Evolutionary conservation across 495 filamentous ascomycete genomes (phyloP).

Genomic region (Lophium mytilinum): DNA sequence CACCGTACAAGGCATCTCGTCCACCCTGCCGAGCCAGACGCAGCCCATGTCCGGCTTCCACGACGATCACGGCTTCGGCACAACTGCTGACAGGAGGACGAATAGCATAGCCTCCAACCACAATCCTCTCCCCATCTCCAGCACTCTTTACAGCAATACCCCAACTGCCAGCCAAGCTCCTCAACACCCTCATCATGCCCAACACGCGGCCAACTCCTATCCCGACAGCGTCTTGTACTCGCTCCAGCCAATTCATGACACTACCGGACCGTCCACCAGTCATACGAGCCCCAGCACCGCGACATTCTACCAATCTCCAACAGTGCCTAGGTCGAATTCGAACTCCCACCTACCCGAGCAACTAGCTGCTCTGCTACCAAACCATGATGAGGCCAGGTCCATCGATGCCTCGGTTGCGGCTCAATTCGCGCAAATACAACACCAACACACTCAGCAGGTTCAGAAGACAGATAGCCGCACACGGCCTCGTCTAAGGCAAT

Average conservation of each 20-base stretch:
- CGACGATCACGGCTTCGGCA: conserved; percentile 5
- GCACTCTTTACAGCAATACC: too few relatives aligned
- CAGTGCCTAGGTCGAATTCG: conserved; percentile 11
- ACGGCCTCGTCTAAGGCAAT: conserved; percentile 6
- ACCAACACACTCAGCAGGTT: not conserved
- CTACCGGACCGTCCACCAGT: not conserved
- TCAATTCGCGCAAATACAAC: conserved; percentile 3
- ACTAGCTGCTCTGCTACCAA: conserved; percentile 11
- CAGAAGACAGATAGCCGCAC: not conserved
- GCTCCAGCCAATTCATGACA: conserved; percentile 1
- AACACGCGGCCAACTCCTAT: not conserved
- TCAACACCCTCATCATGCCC: not conserved
- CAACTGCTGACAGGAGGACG: not conserved
- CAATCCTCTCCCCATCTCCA: not conserved
- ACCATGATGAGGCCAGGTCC: conserved; percentile 12
- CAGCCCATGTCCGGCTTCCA: conserved; percentile 11
- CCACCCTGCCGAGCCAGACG: conserved; percentile 18
- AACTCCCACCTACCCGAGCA: conserved; percentile 12
- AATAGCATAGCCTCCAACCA: conserved; percentile 5
- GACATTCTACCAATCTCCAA: conserved; percentile 5
- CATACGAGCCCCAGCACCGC: not conserved
- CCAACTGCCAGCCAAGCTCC: not conserved
- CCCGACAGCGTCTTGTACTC: conserved; percentile 4
- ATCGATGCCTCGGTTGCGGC: conserved; percentile 20
- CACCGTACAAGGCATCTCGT: conserved; percentile 17